phyloP scores from a whole-genome alignment of 805 yeast species.

The Grigorovia jiainica region DNA sequence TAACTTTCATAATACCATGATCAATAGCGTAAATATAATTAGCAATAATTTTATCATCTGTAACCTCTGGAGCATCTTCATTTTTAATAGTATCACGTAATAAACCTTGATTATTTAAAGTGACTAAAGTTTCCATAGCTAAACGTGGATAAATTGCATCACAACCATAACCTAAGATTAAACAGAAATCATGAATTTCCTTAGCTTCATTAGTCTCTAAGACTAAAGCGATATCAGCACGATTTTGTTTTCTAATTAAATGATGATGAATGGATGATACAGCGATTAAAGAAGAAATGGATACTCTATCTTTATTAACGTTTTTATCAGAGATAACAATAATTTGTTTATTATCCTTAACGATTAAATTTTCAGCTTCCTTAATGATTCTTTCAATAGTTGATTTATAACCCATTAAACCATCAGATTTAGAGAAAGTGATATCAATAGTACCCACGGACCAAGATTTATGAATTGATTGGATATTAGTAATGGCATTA shows the following conservation, averaged over 20 bases:
- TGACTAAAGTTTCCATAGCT: conserved; percentile 79
- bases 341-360: conserved; percentile 54
- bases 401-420: conserved; percentile 73
- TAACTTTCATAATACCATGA: conserved; percentile 88
- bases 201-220: conserved; percentile 95
- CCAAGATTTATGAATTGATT: conserved; percentile 79
- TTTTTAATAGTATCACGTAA: conserved; percentile 36
- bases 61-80: conserved; percentile 48
- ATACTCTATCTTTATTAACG: conserved; percentile 51
- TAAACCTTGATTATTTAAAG: conserved; percentile 75
- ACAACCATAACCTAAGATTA: conserved; percentile 92
- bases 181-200: conserved; percentile 94
- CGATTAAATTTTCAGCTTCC: conserved; percentile 79
- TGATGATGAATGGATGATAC: conserved; percentile 96
- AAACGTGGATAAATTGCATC: conserved; percentile 93
- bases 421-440: conserved; percentile 76
- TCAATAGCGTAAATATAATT: conserved; percentile 83
- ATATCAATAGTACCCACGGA: conserved; percentile 73
- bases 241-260: conserved; percentile 88
- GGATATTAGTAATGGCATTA: conserved; percentile 62
- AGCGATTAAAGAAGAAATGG: conserved; percentile 86
- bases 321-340: conserved; percentile 68
- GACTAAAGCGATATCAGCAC: conserved; percentile 86
- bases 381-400: conserved; percentile 82
- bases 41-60: conserved; percentile 16